A percentile compares a stretch with the other conserved stretches of the same genome.
Conservation (phyloP, 2,329 filamentous ascomycete genomes). For the Trichoderma atrobrunneum region DNA sequence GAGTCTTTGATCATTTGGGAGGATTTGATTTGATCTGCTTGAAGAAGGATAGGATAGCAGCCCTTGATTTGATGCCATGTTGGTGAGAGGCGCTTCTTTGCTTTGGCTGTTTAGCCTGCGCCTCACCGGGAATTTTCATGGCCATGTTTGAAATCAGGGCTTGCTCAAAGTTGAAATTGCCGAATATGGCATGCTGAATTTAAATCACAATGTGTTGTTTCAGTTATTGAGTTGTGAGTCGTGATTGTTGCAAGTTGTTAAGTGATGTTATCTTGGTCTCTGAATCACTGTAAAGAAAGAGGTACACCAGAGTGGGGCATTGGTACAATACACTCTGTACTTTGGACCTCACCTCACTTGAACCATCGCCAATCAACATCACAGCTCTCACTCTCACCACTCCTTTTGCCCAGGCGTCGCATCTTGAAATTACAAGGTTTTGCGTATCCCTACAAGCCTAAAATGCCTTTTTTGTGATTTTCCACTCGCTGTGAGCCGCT, state of each 20-base stretch:
- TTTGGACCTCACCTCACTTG: neutral
- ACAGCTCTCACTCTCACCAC: neutral
- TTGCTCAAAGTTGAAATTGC: neutral
- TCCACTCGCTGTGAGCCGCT: neutral
- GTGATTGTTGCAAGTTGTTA: neutral
- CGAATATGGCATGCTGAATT: neutral
- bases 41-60: neutral
- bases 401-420: neutral
- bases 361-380: neutral
- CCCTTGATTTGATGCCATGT: neutral
- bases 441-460: neutral
- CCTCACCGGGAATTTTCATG: neutral
- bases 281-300: neutral
- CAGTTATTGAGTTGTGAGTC: neutral
- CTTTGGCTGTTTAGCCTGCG: neutral
- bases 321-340: neutral
- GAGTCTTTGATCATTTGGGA: neutral
- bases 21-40: neutral
- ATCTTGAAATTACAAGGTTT: neutral
- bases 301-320: neutral
- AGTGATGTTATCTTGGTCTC: neutral
- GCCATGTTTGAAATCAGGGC: neutral
- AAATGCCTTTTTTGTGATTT: neutral
- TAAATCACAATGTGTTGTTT: neutral
- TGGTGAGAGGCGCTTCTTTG: neutral